Evolutionary conservation across 768 basidiomycete species (phyloP), one percentile per base, ranked within the genome.

Genomic region (Phylloporus sp.): DNA sequence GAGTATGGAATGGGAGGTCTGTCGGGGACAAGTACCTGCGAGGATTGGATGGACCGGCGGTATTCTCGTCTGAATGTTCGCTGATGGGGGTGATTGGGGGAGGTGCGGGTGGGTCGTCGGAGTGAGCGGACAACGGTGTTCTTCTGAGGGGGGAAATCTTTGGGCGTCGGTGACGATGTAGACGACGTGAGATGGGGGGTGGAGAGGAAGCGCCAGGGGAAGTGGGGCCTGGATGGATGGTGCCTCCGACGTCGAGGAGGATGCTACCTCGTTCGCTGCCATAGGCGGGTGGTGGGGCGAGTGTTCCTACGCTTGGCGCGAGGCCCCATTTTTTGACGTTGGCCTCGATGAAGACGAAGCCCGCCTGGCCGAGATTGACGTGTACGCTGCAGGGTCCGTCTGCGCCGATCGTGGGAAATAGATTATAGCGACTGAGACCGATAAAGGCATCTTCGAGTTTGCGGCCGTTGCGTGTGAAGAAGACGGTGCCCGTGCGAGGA

Each of bases 301-400:
- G 77, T 0, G 96, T 98, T 38, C 96, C 96, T 13, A 94, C 86
- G 64, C 93, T 96, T 8, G 96, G 96, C 27, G 96, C 96, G 26
- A 98, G 69, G 15, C 96, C 96, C 96, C 96, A 99, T 65, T 97
- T 98, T 78, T 99, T 99, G 52, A 99, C 96, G 62, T 99, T 97
- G 27, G 96, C 96, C 70, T 99, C 96, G 59, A 99, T 97, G 58
- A 96, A 98, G 31, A 98, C 96, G 63, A 99, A 99, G 5, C 96
- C 96, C 5, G 90, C 86, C 69, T 98, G 96, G 8, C 96, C 96
- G 13, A 99, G 79, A 65, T 99, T 99, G 61, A 97, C 90, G 58
- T 99, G 96, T 8, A 99, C 84, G 53, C 87, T 94, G 66, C 92
- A 95, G 6, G 95, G 90, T 0, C 95, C 94, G 60, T 95, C 90